These are phyloP conservation scores for Solanum tarapatanum DNA, from an alignment of 257 asterid species.

Conservation along the genomic window DNA sequence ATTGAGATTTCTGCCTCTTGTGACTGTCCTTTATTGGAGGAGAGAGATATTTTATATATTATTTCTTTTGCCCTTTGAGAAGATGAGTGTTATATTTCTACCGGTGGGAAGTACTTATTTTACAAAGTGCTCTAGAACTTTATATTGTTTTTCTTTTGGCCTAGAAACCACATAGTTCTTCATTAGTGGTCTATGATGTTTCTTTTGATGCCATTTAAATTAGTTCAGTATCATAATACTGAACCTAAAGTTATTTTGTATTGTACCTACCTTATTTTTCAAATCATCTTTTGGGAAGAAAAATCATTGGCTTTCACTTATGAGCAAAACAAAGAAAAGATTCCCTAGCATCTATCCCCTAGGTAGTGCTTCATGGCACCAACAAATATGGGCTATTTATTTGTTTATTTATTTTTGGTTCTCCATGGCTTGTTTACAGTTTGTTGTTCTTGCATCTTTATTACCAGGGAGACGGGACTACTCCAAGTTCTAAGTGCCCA, in stretches of 20 bases:
- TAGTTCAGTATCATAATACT: not conserved
- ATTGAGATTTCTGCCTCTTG: not conserved
- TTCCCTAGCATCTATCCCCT: not conserved
- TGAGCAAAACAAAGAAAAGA: not conserved
- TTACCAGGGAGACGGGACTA: constrained; percentile 75
- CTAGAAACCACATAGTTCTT: not conserved
- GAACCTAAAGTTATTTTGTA: not conserved
- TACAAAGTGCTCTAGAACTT: not conserved
- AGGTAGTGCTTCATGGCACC: not conserved
- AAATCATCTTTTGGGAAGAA: not conserved
- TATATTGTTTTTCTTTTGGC: not conserved
- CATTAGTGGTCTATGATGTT: not conserved
- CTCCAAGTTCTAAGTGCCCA: constrained; percentile 87
- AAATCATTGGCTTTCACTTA: not conserved
- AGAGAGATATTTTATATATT: not conserved
- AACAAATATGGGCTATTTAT: not conserved
- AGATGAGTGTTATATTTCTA: not conserved
- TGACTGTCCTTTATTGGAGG: not conserved
- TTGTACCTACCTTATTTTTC: not conserved
- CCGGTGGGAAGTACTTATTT: not conserved
- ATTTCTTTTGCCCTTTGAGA: not conserved
- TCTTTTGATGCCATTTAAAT: not conserved
- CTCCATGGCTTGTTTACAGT: not conserved
- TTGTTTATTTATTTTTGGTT: not conserved
- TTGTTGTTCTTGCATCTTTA: constrained; percentile 7